A percentile compares a stretch with the other conserved stretches of the same genome.
Evolutionary conservation across 2,329 filamentous ascomycete genomes (phyloP).

Genomic region (Talaromyces funiculosus): DNA sequence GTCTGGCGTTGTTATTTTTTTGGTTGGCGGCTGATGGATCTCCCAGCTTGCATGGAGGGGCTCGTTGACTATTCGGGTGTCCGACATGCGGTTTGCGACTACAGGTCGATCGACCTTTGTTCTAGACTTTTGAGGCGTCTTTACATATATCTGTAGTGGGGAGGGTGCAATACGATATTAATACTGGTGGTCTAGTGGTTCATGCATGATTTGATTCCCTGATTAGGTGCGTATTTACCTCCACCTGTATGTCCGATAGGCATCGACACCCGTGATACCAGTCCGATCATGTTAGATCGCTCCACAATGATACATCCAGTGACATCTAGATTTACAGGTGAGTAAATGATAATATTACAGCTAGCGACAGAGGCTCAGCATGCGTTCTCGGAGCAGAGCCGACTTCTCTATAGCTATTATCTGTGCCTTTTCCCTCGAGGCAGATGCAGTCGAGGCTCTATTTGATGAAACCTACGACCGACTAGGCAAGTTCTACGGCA

Average conservation of each 20-base stretch:
- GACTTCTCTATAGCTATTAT: constrained; percentile 2
- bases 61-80: neutral
- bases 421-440: constrained; percentile 1
- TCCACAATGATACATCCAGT: too few species aligned
- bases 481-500: neutral
- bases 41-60: neutral
- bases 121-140: neutral
- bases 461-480: constrained; percentile 3
- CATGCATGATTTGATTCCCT: neutral
- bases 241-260: neutral
- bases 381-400: neutral
- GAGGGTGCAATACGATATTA: neutral
- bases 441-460: neutral
- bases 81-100: neutral
- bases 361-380: neutral
- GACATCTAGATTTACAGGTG: neutral
- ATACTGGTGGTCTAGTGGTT: neutral
- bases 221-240: neutral
- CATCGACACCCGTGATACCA: too few species aligned
- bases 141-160: neutral
- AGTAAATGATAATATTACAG: neutral
- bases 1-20: neutral
- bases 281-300: neutral
- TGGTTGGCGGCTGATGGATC: neutral
- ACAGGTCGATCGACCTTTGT: neutral